Evolutionary conservation across 2,329 filamentous ascomycete genomes (phyloP).

Genomic region (Dothistroma pini): DNA sequence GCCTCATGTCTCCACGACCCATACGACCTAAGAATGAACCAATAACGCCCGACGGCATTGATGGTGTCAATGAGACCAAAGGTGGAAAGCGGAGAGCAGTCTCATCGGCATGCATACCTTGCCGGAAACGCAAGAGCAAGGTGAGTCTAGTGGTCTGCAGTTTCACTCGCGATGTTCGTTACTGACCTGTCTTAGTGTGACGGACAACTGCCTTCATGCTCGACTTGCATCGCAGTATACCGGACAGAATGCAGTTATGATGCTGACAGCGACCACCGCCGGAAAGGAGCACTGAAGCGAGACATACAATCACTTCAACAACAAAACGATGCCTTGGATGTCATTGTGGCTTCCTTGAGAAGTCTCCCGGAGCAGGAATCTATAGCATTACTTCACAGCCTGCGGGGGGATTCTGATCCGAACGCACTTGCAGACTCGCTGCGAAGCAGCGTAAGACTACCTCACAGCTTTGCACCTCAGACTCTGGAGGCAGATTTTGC

Average conservation of each 20-base stretch:
- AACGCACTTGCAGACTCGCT: constrained; percentile 42
- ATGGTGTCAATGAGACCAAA: constrained; percentile 28
- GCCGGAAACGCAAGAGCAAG: constrained; percentile 50
- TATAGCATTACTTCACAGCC: constrained; percentile 41
- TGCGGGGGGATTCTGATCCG: constrained; percentile 40
- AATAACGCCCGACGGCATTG: constrained; percentile 19
- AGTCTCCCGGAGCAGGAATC: constrained; percentile 46
- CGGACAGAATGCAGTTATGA: constrained; percentile 50
- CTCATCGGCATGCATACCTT: constrained; percentile 47
- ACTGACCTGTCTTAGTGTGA: constrained; percentile 43
- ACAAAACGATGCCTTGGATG: constrained; percentile 36
- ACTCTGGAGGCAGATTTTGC: constrained; percentile 35
- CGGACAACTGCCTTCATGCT: constrained; percentile 47
- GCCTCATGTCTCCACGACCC: constrained; percentile 34
- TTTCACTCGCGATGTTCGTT: not conserved
- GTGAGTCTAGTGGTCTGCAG: constrained; percentile 28
- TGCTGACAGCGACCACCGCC: constrained; percentile 46
- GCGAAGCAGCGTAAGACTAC: constrained; percentile 38
- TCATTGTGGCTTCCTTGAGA: constrained; percentile 44
- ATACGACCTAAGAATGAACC: constrained; percentile 34
- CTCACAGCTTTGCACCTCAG: constrained; percentile 31
- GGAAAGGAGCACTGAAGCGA: constrained; percentile 41
- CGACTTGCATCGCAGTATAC: constrained; percentile 51
- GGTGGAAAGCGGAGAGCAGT: constrained; percentile 36
- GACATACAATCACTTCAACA: constrained; percentile 39